A percentile compares a stretch with the other conserved stretches of the same genome.
Conservation (phyloP, 2,329 filamentous ascomycete species). For the Fusarium clavum region DNA sequence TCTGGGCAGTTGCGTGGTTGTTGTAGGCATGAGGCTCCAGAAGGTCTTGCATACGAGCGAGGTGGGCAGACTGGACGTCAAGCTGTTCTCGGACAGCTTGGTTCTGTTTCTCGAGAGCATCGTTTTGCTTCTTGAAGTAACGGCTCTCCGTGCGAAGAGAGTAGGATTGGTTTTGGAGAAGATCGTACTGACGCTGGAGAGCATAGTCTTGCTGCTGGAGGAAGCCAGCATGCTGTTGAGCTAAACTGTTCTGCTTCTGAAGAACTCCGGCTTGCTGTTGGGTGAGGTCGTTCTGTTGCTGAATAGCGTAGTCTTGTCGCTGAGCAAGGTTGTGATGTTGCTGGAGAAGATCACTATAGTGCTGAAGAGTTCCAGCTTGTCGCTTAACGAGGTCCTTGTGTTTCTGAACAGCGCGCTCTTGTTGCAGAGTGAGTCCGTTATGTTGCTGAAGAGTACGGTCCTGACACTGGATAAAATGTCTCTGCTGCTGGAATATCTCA, state of each 20-base stretch:
- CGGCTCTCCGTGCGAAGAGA: constrained; percentile 16
- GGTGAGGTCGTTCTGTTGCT: neutral
- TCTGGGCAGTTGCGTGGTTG: constrained; percentile 38
- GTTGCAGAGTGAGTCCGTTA: neutral
- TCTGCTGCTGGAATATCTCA: constrained; percentile 22
- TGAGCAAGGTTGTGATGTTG: constrained; percentile 42
- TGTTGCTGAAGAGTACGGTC: neutral
- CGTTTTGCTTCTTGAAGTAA: constrained; percentile 29
- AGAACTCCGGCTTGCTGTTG: neutral
- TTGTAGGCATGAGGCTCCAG: constrained; percentile 37
- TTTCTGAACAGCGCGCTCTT: neutral
- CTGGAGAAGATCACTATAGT: neutral
- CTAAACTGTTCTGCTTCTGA: neutral
- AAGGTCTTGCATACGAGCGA: constrained; percentile 33
- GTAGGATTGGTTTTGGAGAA: neutral
- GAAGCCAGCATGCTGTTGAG: neutral
- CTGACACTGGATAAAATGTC: neutral
- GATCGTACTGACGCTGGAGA: constrained; percentile 2
- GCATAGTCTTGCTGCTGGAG: neutral
- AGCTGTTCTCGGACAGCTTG: constrained; percentile 44
- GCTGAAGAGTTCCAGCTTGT: neutral
- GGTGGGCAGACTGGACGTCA: constrained; percentile 42
- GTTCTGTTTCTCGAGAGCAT: constrained; percentile 39
- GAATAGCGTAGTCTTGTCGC: constrained; percentile 27
- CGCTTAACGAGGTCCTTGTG: neutral